Conservation (phyloP, 2,329 filamentous ascomycete species). For the Trichophyton equinum region DNA sequence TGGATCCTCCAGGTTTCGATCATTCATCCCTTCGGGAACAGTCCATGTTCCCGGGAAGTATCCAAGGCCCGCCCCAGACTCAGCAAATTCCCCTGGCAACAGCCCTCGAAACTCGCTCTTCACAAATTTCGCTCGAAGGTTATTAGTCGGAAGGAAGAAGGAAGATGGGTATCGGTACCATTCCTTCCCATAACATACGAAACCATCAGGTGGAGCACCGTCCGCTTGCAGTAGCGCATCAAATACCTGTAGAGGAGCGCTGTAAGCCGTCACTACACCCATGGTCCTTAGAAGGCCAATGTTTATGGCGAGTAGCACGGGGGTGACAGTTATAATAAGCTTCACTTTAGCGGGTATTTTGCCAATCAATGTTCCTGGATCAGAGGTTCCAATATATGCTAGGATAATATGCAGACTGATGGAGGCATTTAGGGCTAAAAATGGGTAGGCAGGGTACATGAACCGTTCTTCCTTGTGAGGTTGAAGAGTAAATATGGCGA, state of each 20-base stretch:
- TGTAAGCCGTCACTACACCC: constrained; percentile 70
- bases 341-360: constrained; percentile 67
- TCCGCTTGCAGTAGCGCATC: constrained; percentile 36
- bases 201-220: constrained; percentile 49
- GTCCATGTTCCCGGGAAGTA: constrained; percentile 76
- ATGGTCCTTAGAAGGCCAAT: constrained; percentile 59
- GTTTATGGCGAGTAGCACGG: constrained; percentile 52
- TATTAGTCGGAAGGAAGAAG: constrained; percentile 73
- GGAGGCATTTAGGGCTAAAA: constrained; percentile 77
- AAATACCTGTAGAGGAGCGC: constrained; percentile 60
- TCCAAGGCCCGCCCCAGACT: constrained; percentile 56
- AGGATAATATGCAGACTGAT: constrained; percentile 72
- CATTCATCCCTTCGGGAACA: constrained; percentile 75
- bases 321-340: constrained; percentile 46
- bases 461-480: constrained; percentile 97
- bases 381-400: constrained; percentile 56
- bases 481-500: constrained; percentile 78
- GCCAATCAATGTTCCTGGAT: constrained; percentile 53
- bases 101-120: constrained; percentile 82
- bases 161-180: constrained; percentile 97
- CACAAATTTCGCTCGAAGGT: constrained; percentile 76
- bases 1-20: constrained; percentile 73
- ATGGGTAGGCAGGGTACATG: constrained; percentile 95
- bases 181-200: constrained; percentile 84
- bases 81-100: constrained; percentile 78